Base-by-base conservation (phyloP, 2,329 filamentous ascomycete species). In the Sarocladium kiliense region DNA sequence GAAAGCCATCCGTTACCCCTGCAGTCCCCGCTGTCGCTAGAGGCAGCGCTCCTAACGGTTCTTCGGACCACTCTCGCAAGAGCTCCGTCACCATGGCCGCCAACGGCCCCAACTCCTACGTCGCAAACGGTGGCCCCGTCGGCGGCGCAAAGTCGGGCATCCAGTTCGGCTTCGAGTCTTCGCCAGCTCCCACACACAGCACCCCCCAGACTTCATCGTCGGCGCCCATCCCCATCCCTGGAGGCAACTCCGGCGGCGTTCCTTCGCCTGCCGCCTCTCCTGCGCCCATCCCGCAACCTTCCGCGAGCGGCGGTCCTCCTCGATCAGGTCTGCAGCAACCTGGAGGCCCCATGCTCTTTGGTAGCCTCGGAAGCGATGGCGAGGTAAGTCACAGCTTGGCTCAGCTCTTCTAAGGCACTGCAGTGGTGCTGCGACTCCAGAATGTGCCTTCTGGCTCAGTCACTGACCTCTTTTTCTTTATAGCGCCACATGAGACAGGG, bases 81-180 rank as follows among this genome's bases (percentile, higher is more conserved):
- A 85, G 86, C 61, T 96, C 93, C 18, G 88, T 96, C 66, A 96
- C 92, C 65, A 96, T 97, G 77, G 91, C 84, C 71, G 87, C 91
- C 63, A 88, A 89, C 68, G 89, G 88, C 63, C 83, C 89, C 55
- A 88, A 81, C 63, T 86, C 86, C 67, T 89, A 85, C 70, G 82
- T 86, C 58, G 80, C 87, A 63, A 96, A 95, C 78, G 90, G 90
- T 64, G 88, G 84, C 58, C 66, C 75, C 39, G 71, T 72, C 55
- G 82, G 84, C 39, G 78, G 74, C 58, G 77, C 71, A 74, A 85
- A 82, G 74, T 75, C 80, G 62, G 79, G 77, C 62, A 89, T 94
- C 68, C 88, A 89, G 75, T 96, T 96, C 65, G 91, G 91, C 62
- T 92, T 90, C 66, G 83, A 87, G 61, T 44, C 41, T 19, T 88